Evolutionary conservation across 176 grass and related monocot species (phyloP).

Genomic region (Carex myosuroides): DNA sequence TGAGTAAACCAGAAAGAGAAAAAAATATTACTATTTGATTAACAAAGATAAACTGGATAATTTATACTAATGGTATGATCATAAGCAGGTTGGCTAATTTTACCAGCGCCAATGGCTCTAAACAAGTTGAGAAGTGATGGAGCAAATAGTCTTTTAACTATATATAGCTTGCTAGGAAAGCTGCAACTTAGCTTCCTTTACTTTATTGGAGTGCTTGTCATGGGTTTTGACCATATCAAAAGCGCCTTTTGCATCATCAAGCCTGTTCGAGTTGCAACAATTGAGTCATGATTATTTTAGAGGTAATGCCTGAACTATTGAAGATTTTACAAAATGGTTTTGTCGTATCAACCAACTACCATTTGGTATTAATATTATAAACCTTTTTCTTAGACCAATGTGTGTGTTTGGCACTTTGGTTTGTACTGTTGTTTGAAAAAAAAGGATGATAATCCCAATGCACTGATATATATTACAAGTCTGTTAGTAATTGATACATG

Average conservation of each 20-base stretch:
- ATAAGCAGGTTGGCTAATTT: conserved; percentile 56
- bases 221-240: conserved; percentile 76
- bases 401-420: neutral
- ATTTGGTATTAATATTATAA: neutral
- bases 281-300: conserved; percentile 45
- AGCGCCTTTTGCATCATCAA: conserved; percentile 58
- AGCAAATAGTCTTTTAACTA: conserved; percentile 38
- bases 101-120: conserved; percentile 29
- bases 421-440: neutral
- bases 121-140: conserved; percentile 45
- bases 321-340: neutral
- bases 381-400: neutral
- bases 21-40: neutral
- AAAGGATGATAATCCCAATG: neutral
- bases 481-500: neutral
- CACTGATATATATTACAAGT: neutral
- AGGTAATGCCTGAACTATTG: neutral
- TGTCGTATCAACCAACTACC: neutral
- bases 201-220: conserved; percentile 68
- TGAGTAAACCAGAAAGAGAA: conserved; percentile 5
- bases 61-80: conserved; percentile 30
- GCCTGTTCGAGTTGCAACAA: conserved; percentile 64
- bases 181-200: conserved; percentile 90
- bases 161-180: conserved; percentile 80
- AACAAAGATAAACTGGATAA: neutral